Evolutionary conservation across 2,329 filamentous ascomycete genomes (phyloP).

Genomic region (Clarireedia paspali): DNA sequence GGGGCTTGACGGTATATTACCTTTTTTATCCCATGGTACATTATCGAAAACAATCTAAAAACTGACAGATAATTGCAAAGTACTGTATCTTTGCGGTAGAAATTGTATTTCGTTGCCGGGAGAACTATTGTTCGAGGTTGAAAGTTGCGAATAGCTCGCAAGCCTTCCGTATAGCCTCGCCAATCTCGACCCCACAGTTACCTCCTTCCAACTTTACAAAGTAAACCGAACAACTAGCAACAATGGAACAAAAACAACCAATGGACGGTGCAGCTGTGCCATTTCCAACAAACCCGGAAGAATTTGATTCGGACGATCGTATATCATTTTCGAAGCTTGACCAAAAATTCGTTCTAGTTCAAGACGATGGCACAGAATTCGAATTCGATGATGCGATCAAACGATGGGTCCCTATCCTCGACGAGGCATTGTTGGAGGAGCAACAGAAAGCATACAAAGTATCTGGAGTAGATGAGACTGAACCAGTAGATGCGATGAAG

Average conservation of each 20-base stretch:
- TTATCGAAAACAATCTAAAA: no score
- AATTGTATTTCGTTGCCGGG: background rate
- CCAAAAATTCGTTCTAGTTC: conserved; percentile 75
- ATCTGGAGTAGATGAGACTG: conserved; percentile 49
- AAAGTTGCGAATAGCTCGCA: no score
- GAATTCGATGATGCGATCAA: conserved; percentile 66
- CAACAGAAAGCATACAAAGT: conserved; percentile 55
- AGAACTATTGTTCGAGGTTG: background rate
- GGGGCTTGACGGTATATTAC: no score
- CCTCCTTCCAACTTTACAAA: background rate
- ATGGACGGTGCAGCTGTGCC: conserved; percentile 8
- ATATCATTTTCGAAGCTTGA: conserved; percentile 83
- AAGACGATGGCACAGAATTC: conserved; percentile 77
- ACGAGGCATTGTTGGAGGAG: conserved; percentile 51
- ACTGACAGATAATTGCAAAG: no score
- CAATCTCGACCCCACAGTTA: conserved; percentile 3
- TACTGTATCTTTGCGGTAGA: no score
- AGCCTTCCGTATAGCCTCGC: background rate
- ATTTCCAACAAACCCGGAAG: conserved; percentile 27
- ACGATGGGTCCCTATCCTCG: conserved; percentile 68
- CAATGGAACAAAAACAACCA: conserved; percentile 21
- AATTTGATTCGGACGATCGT: conserved; percentile 68
- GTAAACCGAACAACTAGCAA: background rate
- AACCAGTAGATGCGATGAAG: conserved; percentile 38
- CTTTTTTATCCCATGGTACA: no score